Evolutionary conservation across 345 rosid species (phyloP).

Genomic region (Cardamine occulta): DNA sequence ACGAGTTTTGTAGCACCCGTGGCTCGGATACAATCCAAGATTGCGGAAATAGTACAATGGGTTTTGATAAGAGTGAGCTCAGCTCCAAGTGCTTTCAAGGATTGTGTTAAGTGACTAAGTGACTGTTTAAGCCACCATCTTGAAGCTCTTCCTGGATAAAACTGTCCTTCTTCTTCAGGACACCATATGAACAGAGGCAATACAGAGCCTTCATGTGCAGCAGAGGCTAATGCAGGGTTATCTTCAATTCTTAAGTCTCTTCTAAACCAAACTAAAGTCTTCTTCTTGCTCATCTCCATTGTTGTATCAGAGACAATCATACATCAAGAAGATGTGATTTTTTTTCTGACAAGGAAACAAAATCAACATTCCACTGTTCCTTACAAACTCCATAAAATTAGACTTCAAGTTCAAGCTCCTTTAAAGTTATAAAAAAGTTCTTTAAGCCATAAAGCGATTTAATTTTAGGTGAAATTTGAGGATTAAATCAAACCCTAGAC

Average conservation of each 20-base stretch:
- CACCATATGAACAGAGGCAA: constrained; percentile 90
- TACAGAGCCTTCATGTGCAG: constrained; percentile 73
- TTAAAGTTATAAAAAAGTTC: no score
- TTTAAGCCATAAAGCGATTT: no score
- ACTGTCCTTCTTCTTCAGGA: constrained; percentile 87
- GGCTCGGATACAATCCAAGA: constrained; percentile 64
- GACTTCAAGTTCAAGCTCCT: no score
- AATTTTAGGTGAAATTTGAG: no score
- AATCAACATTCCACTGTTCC: no score
- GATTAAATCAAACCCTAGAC: no score
- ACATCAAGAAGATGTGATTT: no score
- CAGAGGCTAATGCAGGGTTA: constrained; percentile 86
- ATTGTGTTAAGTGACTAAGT: constrained; percentile 56
- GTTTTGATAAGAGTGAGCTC: constrained; percentile 69
- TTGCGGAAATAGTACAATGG: constrained; percentile 63
- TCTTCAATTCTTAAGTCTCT: constrained; percentile 93
- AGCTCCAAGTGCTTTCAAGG: constrained; percentile 77
- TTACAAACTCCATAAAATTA: no score
- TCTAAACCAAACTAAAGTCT: constrained; percentile 90
- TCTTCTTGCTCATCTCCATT: constrained; percentile 22
- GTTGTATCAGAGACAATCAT: no score
- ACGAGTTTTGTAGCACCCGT: constrained; percentile 73
- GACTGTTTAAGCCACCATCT: constrained; percentile 95
- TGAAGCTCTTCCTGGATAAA: constrained; percentile 86
- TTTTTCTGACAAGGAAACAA: no score